Base-by-base conservation (phyloP, 2,329 filamentous ascomycete species). In the Graphium sp. region DNA sequence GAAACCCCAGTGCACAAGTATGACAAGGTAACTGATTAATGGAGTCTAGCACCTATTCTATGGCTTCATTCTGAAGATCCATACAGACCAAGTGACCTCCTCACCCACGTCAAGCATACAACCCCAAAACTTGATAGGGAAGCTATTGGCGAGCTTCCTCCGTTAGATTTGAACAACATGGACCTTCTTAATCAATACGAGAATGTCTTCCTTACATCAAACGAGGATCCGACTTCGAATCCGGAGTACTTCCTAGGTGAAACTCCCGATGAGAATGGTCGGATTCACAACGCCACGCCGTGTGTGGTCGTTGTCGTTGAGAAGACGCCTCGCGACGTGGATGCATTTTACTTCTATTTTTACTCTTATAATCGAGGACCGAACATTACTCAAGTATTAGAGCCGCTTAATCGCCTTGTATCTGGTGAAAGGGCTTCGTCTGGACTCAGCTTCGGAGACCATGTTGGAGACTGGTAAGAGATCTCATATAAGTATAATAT, bases 261-360 rank as follows among this genome's bases (percentile, higher is more conserved):
- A 20, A 22, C 26, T 4, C 43, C 44, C 4, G 42, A 44, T 21
- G 34, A 21, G 2, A 19, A 20, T 7, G 44, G 44, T 10, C 24
- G 8, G 11, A 34, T 41, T 3, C 37, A 21, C 19, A 41, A 44
- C 12, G 35, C 41, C 5, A 46, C 44, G 5, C 32, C 44, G 1
- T 46, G 41, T 28, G 42, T 44, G 5, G 42, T 48, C 14, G 30
- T 47, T 12, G 26, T 47, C 4, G 39, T 45, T 1, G 39, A 43
- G 15, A 34, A 37, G 30, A 30, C 18, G 18, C 15, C 32, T 5
- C 22, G 22, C 2, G 35, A 40, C 6, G 4, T 43, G 2, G 45
- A 45, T 16, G 45, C 38, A 2, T 48, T 48, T 15, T 48, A 40
- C 34, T 48, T 46, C 18, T 48, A 48, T 31, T 48, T 48, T 22